Conservation (phyloP, 148 eudicot species). For the Nyssa sinensis region DNA sequence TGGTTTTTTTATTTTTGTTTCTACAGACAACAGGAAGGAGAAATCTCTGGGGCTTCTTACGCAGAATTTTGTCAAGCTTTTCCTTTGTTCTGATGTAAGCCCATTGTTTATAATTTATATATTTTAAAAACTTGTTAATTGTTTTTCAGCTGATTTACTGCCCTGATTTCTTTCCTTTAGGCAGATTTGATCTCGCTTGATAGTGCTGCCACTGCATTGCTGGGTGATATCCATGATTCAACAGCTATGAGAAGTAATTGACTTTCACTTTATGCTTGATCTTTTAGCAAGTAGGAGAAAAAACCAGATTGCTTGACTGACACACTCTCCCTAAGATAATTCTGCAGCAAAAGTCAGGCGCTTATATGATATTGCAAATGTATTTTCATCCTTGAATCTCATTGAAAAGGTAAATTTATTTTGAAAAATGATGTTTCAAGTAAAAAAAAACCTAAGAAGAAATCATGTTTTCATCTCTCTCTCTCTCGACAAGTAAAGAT, state of each 20-base stretch:
- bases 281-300: not conserved
- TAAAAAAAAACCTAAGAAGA: no score
- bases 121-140: not conserved
- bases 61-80: constrained; percentile 86
- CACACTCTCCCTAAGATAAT: constrained; percentile 26
- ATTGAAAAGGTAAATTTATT: constrained; percentile 19
- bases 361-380: constrained; percentile 93
- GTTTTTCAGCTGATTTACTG: not conserved
- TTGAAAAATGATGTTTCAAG: no score
- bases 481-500: no score
- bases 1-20: constrained; percentile 2
- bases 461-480: not conserved
- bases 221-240: constrained; percentile 67
- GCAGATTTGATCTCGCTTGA: constrained; percentile 73
- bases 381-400: constrained; percentile 74
- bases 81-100: constrained; percentile 69
- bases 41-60: constrained; percentile 83
- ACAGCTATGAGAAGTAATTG: constrained; percentile 71
- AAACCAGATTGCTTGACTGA: constrained; percentile 24
- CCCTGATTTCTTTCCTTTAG: constrained; percentile 29
- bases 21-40: constrained; percentile 70
- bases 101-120: not conserved
- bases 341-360: constrained; percentile 85
- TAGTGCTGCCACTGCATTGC: constrained; percentile 69
- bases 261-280: not conserved